phyloP scores from a whole-genome alignment of 257 asterid species.

The Nicotiana knightiana region DNA sequence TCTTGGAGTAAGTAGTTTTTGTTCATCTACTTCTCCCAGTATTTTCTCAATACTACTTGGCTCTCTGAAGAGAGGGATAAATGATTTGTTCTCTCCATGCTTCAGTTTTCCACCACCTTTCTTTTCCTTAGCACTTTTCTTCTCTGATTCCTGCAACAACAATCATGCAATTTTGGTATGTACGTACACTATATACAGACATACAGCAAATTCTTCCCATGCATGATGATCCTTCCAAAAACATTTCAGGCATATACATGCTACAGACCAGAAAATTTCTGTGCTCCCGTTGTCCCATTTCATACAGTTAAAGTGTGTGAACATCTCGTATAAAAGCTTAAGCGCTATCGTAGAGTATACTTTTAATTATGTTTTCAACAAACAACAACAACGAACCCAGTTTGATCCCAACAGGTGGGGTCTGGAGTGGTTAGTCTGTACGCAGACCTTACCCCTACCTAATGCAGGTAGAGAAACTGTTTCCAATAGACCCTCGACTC shows the following conservation, averaged over 20 bases:
- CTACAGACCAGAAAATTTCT: neutral
- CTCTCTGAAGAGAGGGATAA: conserved; percentile 71
- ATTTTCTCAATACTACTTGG: conserved; percentile 97
- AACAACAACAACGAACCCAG: too few species aligned
- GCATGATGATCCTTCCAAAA: neutral
- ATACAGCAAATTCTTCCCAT: neutral
- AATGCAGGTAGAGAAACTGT: too few species aligned
- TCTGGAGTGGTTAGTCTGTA: too few species aligned
- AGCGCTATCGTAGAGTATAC: too few species aligned
- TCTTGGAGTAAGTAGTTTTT: conserved; percentile 39
- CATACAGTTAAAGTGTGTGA: too few species aligned
- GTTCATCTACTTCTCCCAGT: conserved; percentile 83
- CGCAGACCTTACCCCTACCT: too few species aligned
- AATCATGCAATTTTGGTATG: neutral
- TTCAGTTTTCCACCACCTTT: conserved; percentile 57
- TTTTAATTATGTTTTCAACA: too few species aligned
- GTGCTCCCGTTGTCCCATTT: neutral
- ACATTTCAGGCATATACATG: neutral
- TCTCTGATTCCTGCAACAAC: conserved; percentile 54
- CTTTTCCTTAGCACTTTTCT: conserved; percentile 63
- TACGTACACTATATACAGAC: neutral
- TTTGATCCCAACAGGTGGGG: too few species aligned
- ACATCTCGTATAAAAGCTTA: too few species aligned
- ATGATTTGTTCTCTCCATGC: conserved; percentile 63
- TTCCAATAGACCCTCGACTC: too few species aligned